Conservation (phyloP, 345 rosid genomes). For the Aurinia saxatilis region DNA sequence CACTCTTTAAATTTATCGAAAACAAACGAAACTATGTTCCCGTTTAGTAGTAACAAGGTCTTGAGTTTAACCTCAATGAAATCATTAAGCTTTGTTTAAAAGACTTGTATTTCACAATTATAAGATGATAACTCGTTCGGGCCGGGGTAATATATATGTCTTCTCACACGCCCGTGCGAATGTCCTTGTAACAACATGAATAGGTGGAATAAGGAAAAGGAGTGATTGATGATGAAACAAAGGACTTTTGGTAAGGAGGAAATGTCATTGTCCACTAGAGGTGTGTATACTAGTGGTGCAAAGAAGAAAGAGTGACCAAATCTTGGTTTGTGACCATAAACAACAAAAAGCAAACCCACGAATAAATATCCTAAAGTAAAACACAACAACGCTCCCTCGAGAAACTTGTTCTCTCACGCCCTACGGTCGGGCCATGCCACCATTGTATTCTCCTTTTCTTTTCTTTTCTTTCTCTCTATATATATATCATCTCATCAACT, state of each 20-base stretch:
- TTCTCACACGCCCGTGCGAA: background rate
- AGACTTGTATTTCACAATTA: too few species aligned
- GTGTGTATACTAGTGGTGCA: background rate
- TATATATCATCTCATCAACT: conserved; percentile 5
- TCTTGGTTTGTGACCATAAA: conserved; percentile 29
- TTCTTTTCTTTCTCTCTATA: conserved; percentile 13
- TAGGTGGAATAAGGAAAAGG: conserved; percentile 5
- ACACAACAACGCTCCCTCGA: conserved; percentile 33
- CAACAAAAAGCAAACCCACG: conserved; percentile 31
- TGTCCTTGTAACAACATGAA: conserved; percentile 16
- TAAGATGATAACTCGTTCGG: too few species aligned
- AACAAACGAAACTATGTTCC: background rate
- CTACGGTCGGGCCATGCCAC: conserved; percentile 27
- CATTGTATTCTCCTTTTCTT: conserved; percentile 15
- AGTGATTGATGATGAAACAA: conserved; percentile 22
- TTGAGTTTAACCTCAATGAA: too few species aligned
- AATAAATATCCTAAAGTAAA: conserved; percentile 1
- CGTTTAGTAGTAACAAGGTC: background rate
- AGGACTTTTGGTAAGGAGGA: conserved; percentile 13
- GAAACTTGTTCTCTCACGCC: conserved; percentile 19
- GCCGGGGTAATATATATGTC: too few species aligned
- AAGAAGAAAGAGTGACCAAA: conserved; percentile 11
- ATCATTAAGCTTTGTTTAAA: too few species aligned
- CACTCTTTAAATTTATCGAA: background rate
- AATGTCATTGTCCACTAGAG: conserved; percentile 22